Evolutionary conservation across 179 eudicot genomes (phyloP), one percentile per base, ranked within the genome.

Genomic region (Heliamphora pulchella): DNA sequence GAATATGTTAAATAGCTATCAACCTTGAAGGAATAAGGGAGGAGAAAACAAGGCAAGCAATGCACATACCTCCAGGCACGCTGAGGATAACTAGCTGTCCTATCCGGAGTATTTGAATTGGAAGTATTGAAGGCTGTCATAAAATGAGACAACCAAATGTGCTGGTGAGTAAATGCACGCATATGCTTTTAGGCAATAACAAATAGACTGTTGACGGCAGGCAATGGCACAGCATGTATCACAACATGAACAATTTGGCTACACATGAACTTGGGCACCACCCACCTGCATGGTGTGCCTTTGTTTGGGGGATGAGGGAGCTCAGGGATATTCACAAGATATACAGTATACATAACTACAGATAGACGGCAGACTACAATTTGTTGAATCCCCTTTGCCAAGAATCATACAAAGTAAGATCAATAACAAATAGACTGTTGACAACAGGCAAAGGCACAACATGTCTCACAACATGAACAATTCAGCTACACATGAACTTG

Each of bases 51-150:
- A 64, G 63, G 68, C 66, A 62, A 75, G 70, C 61, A 78, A 66
- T 15, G 75, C 68, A 51, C 74, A 20, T 79, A 96, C 99, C 99
- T 96, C 94, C 91, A 86, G 99, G 98, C 74, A 91, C 99, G 79
- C 91, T 87, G 85, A 96, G 96, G 80, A 96, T 91, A 74, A 94
- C 90, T 39, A 96, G 83, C 84, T 96, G 94, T 76, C 99, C 98
- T 73, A 96, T 88, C 80, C 94, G 90, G 81, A 96, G 86, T 68
- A 96, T 91, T 86, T 96, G 99, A 85, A 96, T 72, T 46, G 96
- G 98, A 84, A 96, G 98, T 80, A 96, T 83, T 75, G 98, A 86
- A 84, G 99, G 99, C 99, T 96, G 96, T 44, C 90, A 86, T 69
- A 78, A 85, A 15, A 44, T 3, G 64, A 62, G 74, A 80, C 8